Conservation (phyloP, 768 basidiomycete species). For the Serendipita sp. region DNA sequence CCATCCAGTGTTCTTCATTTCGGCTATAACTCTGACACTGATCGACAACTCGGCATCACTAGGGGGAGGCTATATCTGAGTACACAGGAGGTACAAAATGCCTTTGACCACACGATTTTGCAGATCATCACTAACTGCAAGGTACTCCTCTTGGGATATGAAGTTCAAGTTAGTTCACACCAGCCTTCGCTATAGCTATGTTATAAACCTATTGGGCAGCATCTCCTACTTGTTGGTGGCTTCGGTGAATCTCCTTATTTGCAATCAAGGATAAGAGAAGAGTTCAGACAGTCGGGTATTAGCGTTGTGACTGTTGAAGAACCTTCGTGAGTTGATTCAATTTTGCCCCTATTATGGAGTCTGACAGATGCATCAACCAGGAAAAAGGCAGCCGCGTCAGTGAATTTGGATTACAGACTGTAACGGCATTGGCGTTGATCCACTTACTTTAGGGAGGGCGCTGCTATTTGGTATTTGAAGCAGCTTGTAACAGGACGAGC, state of each 20-base stretch:
- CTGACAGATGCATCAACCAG: no score
- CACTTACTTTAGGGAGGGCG: not conserved
- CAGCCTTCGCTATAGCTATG: not conserved
- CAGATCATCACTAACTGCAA: not conserved
- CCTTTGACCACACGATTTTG: not conserved
- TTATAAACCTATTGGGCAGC: not conserved
- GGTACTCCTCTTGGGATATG: not conserved
- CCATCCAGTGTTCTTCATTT: not conserved
- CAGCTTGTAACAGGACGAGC: not conserved
- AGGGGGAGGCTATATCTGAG: not conserved
- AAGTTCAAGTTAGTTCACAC: not conserved
- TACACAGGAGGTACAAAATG: not conserved
- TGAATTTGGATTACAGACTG: not conserved
- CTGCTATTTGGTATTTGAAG: not conserved
- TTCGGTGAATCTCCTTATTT: constrained; percentile 4
- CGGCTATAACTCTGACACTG: constrained; percentile 2
- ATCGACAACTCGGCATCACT: not conserved
- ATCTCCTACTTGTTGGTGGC: constrained; percentile 5
- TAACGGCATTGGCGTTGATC: not conserved
- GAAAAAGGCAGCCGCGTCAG: not conserved
- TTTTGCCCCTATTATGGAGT: no score
- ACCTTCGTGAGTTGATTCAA: not conserved
- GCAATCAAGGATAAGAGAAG: not conserved
- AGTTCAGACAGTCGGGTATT: not conserved
- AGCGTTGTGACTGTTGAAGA: not conserved